A percentile compares a stretch with the other conserved stretches of the same genome.
phyloP scores from a whole-genome alignment of 139 green algal species.

The Monoraphidium neglectum region DNA sequence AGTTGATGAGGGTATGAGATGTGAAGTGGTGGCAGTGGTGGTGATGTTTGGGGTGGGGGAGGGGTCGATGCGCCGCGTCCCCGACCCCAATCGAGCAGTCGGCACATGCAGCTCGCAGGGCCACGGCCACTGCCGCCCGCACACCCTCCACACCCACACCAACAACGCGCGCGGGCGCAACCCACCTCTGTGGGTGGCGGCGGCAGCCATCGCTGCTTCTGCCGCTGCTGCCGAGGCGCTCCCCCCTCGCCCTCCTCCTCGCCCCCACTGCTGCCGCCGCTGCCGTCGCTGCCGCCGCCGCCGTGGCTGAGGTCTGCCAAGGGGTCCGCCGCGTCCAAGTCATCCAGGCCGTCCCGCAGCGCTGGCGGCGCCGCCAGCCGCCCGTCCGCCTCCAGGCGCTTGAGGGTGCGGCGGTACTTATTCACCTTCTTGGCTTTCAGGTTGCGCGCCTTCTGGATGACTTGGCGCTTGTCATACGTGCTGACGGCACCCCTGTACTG shows the following conservation, averaged over 20 bases:
- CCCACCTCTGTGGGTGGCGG: too few species aligned
- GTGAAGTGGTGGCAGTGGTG: too few species aligned
- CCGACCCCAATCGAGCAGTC: too few species aligned
- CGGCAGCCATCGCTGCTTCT: neutral
- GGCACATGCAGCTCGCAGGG: too few species aligned
- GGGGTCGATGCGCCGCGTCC: too few species aligned
- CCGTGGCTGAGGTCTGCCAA: neutral
- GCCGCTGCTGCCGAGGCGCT: too few species aligned
- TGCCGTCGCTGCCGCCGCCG: slow-evolving; percentile 1
- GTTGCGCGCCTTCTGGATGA: slow-evolving; percentile 40
- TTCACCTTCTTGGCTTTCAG: slow-evolving; percentile 44
- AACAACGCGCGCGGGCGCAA: too few species aligned
- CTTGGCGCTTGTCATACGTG: slow-evolving; percentile 52
- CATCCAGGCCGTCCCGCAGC: neutral
- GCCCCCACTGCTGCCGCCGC: neutral
- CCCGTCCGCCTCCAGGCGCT: slow-evolving; percentile 35
- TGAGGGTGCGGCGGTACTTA: slow-evolving; percentile 49
- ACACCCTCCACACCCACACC: too few species aligned
- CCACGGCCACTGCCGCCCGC: too few species aligned
- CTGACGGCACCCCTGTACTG: slow-evolving; percentile 1
- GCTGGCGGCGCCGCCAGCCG: neutral
- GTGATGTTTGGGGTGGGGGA: too few species aligned
- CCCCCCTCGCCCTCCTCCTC: too few species aligned
- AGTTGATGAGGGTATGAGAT: too few species aligned
- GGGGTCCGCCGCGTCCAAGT: neutral